A percentile compares a stretch with the other conserved stretches of the same genome.
Evolutionary conservation across 106 monocot species (phyloP).

Genomic region (Dendrobium chrysotoxum): DNA sequence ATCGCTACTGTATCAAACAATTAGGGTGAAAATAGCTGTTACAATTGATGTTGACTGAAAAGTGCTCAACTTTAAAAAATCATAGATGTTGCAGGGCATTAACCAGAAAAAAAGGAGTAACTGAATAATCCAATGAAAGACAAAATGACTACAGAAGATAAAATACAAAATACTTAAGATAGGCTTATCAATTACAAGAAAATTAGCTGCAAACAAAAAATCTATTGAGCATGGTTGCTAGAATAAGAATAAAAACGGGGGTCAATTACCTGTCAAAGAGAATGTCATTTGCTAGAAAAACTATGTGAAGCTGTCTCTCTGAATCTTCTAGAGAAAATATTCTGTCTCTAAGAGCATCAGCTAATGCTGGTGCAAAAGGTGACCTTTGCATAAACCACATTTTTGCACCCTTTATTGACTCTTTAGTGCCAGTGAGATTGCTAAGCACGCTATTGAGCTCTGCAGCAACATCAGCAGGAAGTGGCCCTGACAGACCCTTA

Average conservation of each 20-base stretch:
- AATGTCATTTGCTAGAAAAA: conserved; percentile 92
- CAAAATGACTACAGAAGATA: not conserved
- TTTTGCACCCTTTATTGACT: conserved; percentile 96
- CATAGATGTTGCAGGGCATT: not conserved
- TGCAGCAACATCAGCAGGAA: conserved; percentile 81
- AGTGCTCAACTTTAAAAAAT: not conserved
- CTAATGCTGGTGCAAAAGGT: conserved; percentile 87
- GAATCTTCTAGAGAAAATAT: conserved; percentile 77
- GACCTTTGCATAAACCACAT: conserved; percentile 95
- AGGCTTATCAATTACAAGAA: not conserved
- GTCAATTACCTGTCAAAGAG: conserved; percentile 92
- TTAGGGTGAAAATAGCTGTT: not conserved
- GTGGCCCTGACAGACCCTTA: conserved; percentile 68
- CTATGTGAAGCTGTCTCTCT: conserved; percentile 85
- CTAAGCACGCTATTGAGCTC: conserved; percentile 67
- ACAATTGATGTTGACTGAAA: not conserved
- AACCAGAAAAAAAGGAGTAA: not conserved
- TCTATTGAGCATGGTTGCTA: not conserved
- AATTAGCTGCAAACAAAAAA: not conserved
- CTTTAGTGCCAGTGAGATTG: conserved; percentile 77
- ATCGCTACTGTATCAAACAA: not conserved
- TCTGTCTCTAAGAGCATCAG: conserved; percentile 81
- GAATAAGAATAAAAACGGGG: not conserved
- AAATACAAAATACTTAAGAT: conserved; percentile 2
- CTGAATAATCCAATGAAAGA: not conserved